Conservation (phyloP, 192 early-diverging fungal genomes). For the Entomortierella beljakovae region DNA sequence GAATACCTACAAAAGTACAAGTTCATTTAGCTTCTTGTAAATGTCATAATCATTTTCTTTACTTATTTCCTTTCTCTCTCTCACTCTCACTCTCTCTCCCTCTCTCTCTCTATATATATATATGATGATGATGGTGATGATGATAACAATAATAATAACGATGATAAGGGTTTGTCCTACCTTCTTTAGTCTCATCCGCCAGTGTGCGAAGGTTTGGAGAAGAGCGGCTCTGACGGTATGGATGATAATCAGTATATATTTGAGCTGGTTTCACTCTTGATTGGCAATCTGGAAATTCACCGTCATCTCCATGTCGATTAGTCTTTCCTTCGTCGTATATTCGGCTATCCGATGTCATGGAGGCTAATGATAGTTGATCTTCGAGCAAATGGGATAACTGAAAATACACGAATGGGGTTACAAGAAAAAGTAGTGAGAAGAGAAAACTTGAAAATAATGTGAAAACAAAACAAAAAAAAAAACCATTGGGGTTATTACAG, state of each 20-base stretch:
- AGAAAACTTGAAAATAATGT: not conserved
- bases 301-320: not conserved
- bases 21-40: too few relatives aligned
- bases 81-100: too few relatives aligned
- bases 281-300: not conserved
- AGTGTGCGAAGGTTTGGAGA: not conserved
- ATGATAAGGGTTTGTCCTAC: too few relatives aligned
- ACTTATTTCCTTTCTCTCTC: too few relatives aligned
- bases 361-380: conserved; percentile 20
- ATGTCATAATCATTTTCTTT: too few relatives aligned
- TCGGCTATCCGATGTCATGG: not conserved
- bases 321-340: not conserved
- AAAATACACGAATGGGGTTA: not conserved
- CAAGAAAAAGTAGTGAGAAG: not conserved
- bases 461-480: not conserved
- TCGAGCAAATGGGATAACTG: conserved; percentile 38
- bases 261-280: not conserved
- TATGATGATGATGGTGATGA: too few relatives aligned
- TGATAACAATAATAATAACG: too few relatives aligned
- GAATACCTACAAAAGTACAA: too few relatives aligned
- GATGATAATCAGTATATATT: not conserved
- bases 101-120: too few relatives aligned
- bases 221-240: not conserved
- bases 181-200: too few relatives aligned
- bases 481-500: not conserved